phyloP scores from a whole-genome alignment of 768 basidiomycete genomes.

The Psilocybe cubensis region DNA sequence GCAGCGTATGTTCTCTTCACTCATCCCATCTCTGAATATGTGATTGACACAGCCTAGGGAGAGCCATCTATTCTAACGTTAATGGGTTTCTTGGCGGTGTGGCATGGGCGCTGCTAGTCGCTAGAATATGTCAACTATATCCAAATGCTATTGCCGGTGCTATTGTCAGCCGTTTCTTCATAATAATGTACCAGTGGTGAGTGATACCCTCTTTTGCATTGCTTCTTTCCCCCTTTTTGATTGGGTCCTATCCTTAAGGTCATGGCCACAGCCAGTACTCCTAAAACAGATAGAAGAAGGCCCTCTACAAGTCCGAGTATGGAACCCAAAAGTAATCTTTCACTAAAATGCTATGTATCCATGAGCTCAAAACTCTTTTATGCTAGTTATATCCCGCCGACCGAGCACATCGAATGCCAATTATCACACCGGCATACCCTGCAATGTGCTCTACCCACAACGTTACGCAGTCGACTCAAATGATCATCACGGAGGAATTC shows the following conservation, averaged over 20 bases:
- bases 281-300: slow-evolving; percentile 97
- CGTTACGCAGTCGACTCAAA: slow-evolving; percentile 92
- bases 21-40: not conserved
- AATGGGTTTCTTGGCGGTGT: slow-evolving; percentile 98
- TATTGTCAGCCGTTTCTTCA: slow-evolving; percentile 97
- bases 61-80: slow-evolving; percentile 98
- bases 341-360: not conserved
- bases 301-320: slow-evolving; percentile 89
- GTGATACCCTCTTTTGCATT: slow-evolving; percentile 25
- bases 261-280: slow-evolving; percentile 98
- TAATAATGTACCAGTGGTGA: slow-evolving; percentile 97
- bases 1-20: slow-evolving; percentile 61
- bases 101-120: slow-evolving; percentile 99
- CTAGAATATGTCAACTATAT: slow-evolving; percentile 97
- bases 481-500: slow-evolving; percentile 95
- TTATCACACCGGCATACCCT: slow-evolving; percentile 98
- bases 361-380: not conserved
- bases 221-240: slow-evolving; percentile 8
- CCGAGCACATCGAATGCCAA: slow-evolving; percentile 97
- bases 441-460: slow-evolving; percentile 99
- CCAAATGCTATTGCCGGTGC: slow-evolving; percentile 93
- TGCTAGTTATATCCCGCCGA: slow-evolving; percentile 88
- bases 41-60: slow-evolving; percentile 52
- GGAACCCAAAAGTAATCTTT: slow-evolving; percentile 87
- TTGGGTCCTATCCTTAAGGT: slow-evolving; percentile 52